Evolutionary conservation across 208 protist genomes (phyloP), one percentile per base, ranked within the genome.

Genomic region (Crithidia mellificae): DNA sequence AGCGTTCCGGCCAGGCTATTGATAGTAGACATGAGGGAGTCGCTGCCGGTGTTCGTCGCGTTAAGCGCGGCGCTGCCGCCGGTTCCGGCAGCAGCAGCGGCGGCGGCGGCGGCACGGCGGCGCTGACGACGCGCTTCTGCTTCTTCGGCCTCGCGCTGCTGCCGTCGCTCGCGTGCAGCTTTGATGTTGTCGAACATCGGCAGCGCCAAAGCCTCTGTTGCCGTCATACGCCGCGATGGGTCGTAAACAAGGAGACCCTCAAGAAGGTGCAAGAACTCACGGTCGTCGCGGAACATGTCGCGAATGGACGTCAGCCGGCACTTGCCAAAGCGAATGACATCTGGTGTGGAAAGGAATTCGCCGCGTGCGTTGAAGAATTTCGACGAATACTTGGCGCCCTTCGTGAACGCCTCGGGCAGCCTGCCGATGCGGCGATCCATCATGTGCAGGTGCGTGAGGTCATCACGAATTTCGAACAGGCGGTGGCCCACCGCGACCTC

Each of bases 401-500:
- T 58, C 7, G 66, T 82, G 38, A 90, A 84, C 19, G 76, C 32
- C 20, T 83, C 74, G 6, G 89, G 89, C n/a, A 94, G 59, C 29
- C 64, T 68, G 14, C 88, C 85, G n/a, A 95, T 15, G 15, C 84
- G 79, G 30, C 70, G 57, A 29, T 88, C 78, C 85, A 96, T 94
- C 64, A 94, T 47, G 46, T 89, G 81, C 62, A 95, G 54, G 69
- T 96, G 90, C 17, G 87, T 90, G 20, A 83, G 67, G 77, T 97
- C 87, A 50, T 95, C 85, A 24, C 87, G 81, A 50, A 91, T 91
- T 46, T 98, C 91, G 64, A 97, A 98, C 17, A 98, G 74, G 20
- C 95, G 87, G 44, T 84, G 68, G n/a, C 96, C 96, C 2, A 80
- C 81, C n/a, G 84, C 90, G 1, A 98, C 81, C 74, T 98, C 96